phyloP scores from a whole-genome alignment of 768 basidiomycete genomes.

The Cyclocybe cylindracea region DNA sequence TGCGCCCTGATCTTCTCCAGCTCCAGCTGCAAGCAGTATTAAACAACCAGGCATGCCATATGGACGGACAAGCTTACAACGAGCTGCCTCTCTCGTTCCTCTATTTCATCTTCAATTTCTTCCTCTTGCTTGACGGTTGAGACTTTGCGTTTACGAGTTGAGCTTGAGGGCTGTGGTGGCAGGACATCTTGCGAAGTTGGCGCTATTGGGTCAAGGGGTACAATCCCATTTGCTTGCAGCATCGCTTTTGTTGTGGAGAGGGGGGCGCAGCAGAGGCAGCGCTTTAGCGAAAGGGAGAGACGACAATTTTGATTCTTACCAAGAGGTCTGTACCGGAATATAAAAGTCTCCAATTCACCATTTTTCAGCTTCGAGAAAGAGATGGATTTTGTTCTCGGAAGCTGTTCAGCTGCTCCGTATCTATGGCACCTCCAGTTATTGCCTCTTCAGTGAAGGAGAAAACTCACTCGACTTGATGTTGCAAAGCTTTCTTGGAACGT shows the following conservation, averaged over 20 bases:
- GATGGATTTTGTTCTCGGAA: not conserved
- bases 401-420: no score
- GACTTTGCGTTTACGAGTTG: no score
- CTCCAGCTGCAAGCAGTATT: not conserved
- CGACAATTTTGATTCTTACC: not conserved
- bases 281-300: no score
- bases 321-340: slow-evolving; percentile 5
- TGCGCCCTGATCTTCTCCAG: slow-evolving; percentile 1
- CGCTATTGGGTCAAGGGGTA: not conserved
- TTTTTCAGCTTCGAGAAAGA: not conserved
- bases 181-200: not conserved
- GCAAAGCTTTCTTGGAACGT: slow-evolving; percentile 2
- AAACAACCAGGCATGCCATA: no score
- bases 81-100: not conserved
- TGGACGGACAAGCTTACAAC: not conserved
- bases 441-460: no score
- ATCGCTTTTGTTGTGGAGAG: not conserved
- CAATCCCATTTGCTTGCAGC: slow-evolving; percentile 8
- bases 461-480: slow-evolving; percentile 2
- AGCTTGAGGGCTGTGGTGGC: no score
- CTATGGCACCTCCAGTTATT: no score
- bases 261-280: not conserved
- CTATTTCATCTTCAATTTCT: not conserved
- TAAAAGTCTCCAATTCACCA: not conserved
- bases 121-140: not conserved